Conservation (phyloP, 2,329 filamentous ascomycete genomes). For the Aspergillus sp. region DNA sequence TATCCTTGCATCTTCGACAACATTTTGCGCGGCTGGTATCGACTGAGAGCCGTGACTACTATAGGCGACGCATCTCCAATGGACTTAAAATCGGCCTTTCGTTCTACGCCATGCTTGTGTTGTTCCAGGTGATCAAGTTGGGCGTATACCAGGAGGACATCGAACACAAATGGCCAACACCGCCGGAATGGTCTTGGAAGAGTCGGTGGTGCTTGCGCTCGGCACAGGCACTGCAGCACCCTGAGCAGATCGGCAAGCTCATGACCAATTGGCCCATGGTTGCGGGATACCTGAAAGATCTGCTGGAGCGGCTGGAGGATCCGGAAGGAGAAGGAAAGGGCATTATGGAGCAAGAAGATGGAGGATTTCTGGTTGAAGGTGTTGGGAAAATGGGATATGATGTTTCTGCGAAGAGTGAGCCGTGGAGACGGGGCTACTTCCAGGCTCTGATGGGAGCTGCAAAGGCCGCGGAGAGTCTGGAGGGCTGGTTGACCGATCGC, state of each 20-base stretch:
- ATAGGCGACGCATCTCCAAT: conserved; percentile 57
- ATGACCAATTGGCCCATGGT: conserved; percentile 70
- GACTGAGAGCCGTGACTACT: conserved; percentile 63
- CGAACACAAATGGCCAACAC: conserved; percentile 77
- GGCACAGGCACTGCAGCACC: conserved; percentile 62
- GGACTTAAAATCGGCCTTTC: conserved; percentile 71
- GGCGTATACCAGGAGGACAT: conserved; percentile 72
- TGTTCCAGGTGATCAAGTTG: conserved; percentile 63
- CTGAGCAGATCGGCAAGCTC: conserved; percentile 55
- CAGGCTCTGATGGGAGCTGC: conserved; percentile 77
- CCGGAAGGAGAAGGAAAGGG: conserved; percentile 67
- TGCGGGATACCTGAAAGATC: conserved; percentile 60
- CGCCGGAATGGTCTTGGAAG: conserved; percentile 75
- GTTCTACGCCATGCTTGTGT: conserved; percentile 67
- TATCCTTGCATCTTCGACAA: conserved; percentile 56
- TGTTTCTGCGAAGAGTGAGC: conserved; percentile 72
- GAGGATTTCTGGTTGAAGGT: conserved; percentile 57
- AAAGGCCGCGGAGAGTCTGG: conserved; percentile 75
- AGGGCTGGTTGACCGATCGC: conserved; percentile 74
- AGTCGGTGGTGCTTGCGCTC: conserved; percentile 69
- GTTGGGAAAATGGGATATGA: conserved; percentile 65
- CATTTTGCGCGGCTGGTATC: conserved; percentile 71
- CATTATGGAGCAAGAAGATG: conserved; percentile 57
- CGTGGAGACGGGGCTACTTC: conserved; percentile 85
- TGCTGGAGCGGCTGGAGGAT: conserved; percentile 71